A percentile compares a stretch with the other conserved stretches of the same genome.
Evolutionary conservation across 768 basidiomycete species (phyloP).

Genomic region (Lactarius trivialis): DNA sequence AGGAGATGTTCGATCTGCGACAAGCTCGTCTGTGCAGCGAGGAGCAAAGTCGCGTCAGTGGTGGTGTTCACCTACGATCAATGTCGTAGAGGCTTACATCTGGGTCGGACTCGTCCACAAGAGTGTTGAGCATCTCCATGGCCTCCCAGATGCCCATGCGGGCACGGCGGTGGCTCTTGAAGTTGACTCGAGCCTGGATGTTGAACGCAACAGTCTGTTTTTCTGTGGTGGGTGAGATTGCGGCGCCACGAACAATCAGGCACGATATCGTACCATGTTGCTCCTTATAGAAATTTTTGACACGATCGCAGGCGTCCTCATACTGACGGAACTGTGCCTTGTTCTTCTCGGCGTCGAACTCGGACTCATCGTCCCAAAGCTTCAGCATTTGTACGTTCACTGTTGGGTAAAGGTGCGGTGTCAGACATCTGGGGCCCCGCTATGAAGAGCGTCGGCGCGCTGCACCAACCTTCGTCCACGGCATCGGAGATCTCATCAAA

Average conservation of each 20-base stretch:
- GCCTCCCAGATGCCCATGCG: constrained; percentile 83
- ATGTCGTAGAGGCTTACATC: constrained; percentile 43
- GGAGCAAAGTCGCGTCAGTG: neutral
- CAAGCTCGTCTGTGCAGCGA: constrained; percentile 48
- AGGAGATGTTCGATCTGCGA: constrained; percentile 89
- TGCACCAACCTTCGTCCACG: constrained; percentile 41
- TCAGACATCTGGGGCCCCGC: constrained; percentile 4
- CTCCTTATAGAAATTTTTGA: constrained; percentile 71
- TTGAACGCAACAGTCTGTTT: constrained; percentile 89
- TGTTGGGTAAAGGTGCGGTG: constrained; percentile 25
- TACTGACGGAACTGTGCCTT: constrained; percentile 67
- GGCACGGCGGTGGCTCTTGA: constrained; percentile 57
- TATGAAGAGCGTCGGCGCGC: neutral
- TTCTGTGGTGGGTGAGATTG: constrained; percentile 36
- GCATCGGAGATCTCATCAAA: constrained; percentile 44
- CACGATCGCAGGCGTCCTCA: constrained; percentile 68
- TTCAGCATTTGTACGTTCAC: constrained; percentile 66
- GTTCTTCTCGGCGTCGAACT: constrained; percentile 58
- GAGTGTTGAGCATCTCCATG: constrained; percentile 79
- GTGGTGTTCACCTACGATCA: neutral
- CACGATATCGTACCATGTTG: constrained; percentile 52
- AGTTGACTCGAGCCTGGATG: constrained; percentile 66
- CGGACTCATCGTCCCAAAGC: constrained; percentile 47
- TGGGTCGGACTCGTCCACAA: constrained; percentile 88
- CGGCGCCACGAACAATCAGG: constrained; percentile 6